Percentiles rank a stretch among this genome's conserved stretches.
These are phyloP conservation scores for Pichia sp. DNA, from an alignment of 1,139 yeast species.

Conservation along the genomic window DNA sequence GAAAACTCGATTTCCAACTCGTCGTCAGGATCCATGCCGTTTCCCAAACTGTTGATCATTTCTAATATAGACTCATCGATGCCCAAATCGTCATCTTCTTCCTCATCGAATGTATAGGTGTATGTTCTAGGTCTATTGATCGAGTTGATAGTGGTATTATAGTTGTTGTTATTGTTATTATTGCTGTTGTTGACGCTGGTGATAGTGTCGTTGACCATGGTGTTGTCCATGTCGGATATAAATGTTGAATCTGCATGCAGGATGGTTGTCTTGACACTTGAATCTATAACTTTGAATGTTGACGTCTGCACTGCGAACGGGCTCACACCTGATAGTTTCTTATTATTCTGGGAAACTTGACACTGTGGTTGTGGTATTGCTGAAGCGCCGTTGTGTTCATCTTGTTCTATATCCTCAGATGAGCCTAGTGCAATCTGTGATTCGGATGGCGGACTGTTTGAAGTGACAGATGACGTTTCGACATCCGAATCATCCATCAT, in stretches of 20 bases:
- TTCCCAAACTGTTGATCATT: slow-evolving; percentile 7
- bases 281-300: background rate
- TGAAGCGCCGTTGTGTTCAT: too few species aligned
- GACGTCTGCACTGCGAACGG: background rate
- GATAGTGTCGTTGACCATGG: background rate
- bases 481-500: background rate
- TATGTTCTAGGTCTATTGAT: background rate
- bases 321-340: background rate
- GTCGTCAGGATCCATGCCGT: background rate
- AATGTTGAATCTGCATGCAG: slow-evolving; percentile 3
- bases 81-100: background rate
- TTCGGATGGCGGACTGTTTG: background rate
- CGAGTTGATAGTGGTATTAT: background rate
- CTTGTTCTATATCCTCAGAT: too few species aligned
- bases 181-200: background rate
- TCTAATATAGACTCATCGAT: slow-evolving; percentile 9
- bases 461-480: background rate
- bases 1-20: slow-evolving; percentile 12
- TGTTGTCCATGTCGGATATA: background rate
- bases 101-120: slow-evolving; percentile 1
- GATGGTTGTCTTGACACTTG: background rate
- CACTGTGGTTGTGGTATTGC: background rate
- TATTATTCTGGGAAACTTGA: background rate
- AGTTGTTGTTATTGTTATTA: background rate
- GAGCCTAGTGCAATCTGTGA: too few species aligned